Evolutionary conservation across 306 rosid species (phyloP), one percentile per base, ranked within the genome.

Genomic region (Abrus pulchellus): DNA sequence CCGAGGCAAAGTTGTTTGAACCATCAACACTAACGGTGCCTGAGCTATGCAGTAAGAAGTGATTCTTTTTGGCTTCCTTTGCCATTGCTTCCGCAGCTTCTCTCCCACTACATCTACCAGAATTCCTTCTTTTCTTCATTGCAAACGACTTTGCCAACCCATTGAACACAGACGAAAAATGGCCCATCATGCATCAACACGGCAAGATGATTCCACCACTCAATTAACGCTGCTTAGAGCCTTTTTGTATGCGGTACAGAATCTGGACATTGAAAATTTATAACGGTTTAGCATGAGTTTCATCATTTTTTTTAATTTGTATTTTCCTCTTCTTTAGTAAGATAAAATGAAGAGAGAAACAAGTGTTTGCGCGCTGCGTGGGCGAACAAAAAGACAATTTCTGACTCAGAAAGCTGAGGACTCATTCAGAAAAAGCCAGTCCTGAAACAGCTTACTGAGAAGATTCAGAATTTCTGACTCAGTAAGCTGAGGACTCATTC

Each of bases 51-150:
- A 94, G 60, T 3, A 94, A 71, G 72, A 86, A 45, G 72, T 85
- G 88, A 65, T 89, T 90, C 75, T 83, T 92, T 89, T 92, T 94
- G 2, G 97, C 94, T 54, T 83, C 94, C 62, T 90, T 94, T 0
- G 85, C 93, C 95, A 94, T 87, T 14, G 87, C 88, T 78, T 90
- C 95, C 0, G 89, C 98, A 1, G 89, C 87, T 75, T 92, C 97
- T 79, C 92, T 88, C 11, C 89, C 91, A 36, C 75, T 73, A 12
- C 75, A 80, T 20, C 53, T 70, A 45, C 72, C 84, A 41, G 85
- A 79, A 54, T 67, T 88, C 69, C 41, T 84, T 63, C 87, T 87
- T 71, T 75, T 94, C 86, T 56, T 94, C 27, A 74, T 3, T 0
- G 90, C 83, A 4, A 94, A 60, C 0, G 98, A 90, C 74, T 89